Percentiles rank a stretch among this genome's conserved stretches.
Conservation (phyloP, 2,329 filamentous ascomycete genomes). For the Beauveria rudraprayagi region DNA sequence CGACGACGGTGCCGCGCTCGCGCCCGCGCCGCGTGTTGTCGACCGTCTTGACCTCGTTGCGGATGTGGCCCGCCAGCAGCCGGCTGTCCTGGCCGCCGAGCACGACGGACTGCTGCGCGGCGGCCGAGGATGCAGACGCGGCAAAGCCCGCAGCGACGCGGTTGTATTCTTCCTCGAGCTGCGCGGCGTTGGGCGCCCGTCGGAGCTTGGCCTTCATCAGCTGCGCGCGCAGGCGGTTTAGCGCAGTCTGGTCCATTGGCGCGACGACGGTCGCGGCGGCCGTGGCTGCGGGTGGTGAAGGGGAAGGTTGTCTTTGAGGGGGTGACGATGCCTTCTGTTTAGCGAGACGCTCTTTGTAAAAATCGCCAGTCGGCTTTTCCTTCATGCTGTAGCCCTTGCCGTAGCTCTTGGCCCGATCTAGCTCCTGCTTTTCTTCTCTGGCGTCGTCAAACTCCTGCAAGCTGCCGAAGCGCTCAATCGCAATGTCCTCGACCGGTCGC, state of each 20-base stretch:
- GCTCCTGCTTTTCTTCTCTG: constrained; percentile 82
- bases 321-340: constrained; percentile 30
- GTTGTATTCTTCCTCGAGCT: constrained; percentile 79
- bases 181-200: constrained; percentile 63
- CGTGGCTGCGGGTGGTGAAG: constrained; percentile 19
- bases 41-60: constrained; percentile 67
- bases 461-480: constrained; percentile 71
- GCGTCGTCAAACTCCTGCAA: constrained; percentile 85
- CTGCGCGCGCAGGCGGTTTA: constrained; percentile 86
- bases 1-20: constrained; percentile 76
- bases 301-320: constrained; percentile 27
- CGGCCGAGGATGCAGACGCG: constrained; percentile 49
- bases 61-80: constrained; percentile 64
- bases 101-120: constrained; percentile 50
- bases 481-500: constrained; percentile 70
- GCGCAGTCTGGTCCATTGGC: constrained; percentile 62
- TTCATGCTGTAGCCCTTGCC: constrained; percentile 79
- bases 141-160: constrained; percentile 57
- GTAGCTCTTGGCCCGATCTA: constrained; percentile 76
- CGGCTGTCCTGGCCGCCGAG: constrained; percentile 84
- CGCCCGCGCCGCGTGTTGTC: constrained; percentile 75
- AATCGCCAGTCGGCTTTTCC: constrained; percentile 77
- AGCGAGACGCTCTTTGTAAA: constrained; percentile 69
- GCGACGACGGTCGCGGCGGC: constrained; percentile 11
- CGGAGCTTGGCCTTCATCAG: constrained; percentile 94